A percentile compares a stretch with the other conserved stretches of the same genome.
These are phyloP conservation scores for Stemphylium beticola DNA, from an alignment of 2,329 filamentous ascomycete genomes.

Conservation along the genomic window DNA sequence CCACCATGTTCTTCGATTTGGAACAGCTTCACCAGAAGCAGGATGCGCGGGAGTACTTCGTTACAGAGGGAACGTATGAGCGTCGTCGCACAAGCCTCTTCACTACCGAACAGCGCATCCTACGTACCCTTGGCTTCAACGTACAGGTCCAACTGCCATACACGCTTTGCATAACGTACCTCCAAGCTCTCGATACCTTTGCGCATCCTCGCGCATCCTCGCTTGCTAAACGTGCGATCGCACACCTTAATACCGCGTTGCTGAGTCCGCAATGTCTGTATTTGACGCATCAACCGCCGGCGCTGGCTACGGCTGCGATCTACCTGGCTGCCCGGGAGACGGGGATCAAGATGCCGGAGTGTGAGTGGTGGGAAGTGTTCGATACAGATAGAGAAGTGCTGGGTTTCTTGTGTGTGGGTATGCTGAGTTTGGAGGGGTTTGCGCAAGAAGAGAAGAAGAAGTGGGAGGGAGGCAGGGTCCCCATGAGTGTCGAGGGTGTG, in stretches of 20 bases:
- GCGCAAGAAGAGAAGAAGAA: slow-evolving; percentile 65
- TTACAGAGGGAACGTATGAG: slow-evolving; percentile 76
- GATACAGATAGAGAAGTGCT: slow-evolving; percentile 94
- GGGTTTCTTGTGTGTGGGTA: slow-evolving; percentile 86
- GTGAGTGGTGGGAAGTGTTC: slow-evolving; percentile 97
- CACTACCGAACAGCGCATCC: slow-evolving; percentile 75
- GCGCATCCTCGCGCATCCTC: slow-evolving; percentile 51
- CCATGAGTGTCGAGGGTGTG: slow-evolving; percentile 64
- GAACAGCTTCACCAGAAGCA: slow-evolving; percentile 30
- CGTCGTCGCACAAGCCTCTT: slow-evolving; percentile 67
- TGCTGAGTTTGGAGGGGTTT: slow-evolving; percentile 79
- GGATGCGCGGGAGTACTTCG: slow-evolving; percentile 55
- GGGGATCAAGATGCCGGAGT: slow-evolving; percentile 77
- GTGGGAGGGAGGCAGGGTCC: slow-evolving; percentile 59
- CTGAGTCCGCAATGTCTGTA: slow-evolving; percentile 89
- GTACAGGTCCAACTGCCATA: slow-evolving; percentile 87
- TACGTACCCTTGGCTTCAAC: slow-evolving; percentile 79
- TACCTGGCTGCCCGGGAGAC: slow-evolving; percentile 85
- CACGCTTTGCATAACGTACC: slow-evolving; percentile 85
- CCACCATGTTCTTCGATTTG: slow-evolving; percentile 61
- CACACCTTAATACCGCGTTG: slow-evolving; percentile 84
- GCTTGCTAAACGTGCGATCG: slow-evolving; percentile 70
- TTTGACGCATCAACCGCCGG: slow-evolving; percentile 87
- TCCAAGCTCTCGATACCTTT: slow-evolving; percentile 83
- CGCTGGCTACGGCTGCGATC: slow-evolving; percentile 84